phyloP scores from a whole-genome alignment of 129 eudicot species.

The Helianthus tuberosus region DNA sequence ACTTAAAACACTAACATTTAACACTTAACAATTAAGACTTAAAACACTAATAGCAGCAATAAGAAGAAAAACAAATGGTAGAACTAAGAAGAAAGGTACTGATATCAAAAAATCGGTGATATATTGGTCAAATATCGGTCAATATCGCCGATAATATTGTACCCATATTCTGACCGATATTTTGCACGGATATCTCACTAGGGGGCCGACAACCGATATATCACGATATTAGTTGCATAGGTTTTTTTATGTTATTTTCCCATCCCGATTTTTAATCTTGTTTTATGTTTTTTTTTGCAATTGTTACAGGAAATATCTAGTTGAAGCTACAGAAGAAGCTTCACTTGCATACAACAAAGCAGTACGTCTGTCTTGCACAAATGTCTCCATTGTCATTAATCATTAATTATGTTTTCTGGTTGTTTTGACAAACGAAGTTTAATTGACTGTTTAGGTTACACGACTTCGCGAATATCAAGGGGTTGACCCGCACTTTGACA shows the following conservation, averaged over 20 bases:
- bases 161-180: no score
- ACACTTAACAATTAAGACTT: no score
- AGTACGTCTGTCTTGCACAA: constrained; percentile 42
- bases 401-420: not conserved
- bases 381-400: not conserved
- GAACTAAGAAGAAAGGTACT: no score
- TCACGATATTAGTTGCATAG: no score
- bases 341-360: constrained; percentile 97
- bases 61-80: no score
- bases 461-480: constrained; percentile 98
- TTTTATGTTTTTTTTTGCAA: not conserved
- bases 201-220: no score
- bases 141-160: no score
- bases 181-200: no score
- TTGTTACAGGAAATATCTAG: constrained; percentile 70
- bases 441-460: constrained; percentile 55
- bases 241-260: not conserved
- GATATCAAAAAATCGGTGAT: no score
- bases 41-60: no score
- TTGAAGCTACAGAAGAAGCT: constrained; percentile 97
- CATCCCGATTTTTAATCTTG: not conserved
- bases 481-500: constrained; percentile 96
- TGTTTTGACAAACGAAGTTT: not conserved
- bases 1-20: no score
- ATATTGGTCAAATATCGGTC: no score